phyloP scores from a whole-genome alignment of 1,139 yeast genomes.

The Geotrichum carabidarum region DNA sequence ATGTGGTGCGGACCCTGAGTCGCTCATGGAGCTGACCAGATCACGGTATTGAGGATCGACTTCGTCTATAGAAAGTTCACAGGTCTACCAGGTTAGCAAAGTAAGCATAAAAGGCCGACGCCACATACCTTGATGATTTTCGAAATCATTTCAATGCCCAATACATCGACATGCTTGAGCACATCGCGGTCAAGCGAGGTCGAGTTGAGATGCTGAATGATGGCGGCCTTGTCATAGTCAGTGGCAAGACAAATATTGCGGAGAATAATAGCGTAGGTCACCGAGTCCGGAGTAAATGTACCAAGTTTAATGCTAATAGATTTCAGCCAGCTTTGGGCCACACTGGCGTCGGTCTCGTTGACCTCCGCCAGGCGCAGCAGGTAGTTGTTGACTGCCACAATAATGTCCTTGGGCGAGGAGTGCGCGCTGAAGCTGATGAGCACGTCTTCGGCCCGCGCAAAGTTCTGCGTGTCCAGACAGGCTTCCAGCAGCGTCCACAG shows the following conservation, averaged over 20 bases:
- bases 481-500: constrained; percentile 79
- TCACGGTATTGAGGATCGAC: constrained; percentile 40
- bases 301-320: constrained; percentile 28
- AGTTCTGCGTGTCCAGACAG: constrained; percentile 62
- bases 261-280: constrained; percentile 38
- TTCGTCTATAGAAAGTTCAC: constrained; percentile 33
- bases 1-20: neutral
- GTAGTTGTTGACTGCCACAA: constrained; percentile 49
- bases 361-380: constrained; percentile 42
- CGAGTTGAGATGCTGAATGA: neutral
- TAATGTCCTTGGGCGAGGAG: constrained; percentile 37
- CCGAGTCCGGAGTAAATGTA: constrained; percentile 30
- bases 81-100: constrained; percentile 20
- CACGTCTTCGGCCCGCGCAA: constrained; percentile 66
- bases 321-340: constrained; percentile 32
- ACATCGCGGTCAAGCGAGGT: constrained; percentile 34
- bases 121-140: constrained; percentile 36
- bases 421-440: constrained; percentile 52
- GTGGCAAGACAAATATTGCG: constrained; percentile 32
- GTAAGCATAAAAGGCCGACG: constrained; percentile 8
- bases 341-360: constrained; percentile 33
- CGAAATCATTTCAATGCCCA: constrained; percentile 61
- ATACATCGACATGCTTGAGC: constrained; percentile 61
- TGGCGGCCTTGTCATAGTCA: constrained; percentile 18
- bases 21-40: constrained; percentile 29